Base-by-base conservation (phyloP, 2,329 filamentous ascomycete genomes). In the Arthroderma sp. region DNA sequence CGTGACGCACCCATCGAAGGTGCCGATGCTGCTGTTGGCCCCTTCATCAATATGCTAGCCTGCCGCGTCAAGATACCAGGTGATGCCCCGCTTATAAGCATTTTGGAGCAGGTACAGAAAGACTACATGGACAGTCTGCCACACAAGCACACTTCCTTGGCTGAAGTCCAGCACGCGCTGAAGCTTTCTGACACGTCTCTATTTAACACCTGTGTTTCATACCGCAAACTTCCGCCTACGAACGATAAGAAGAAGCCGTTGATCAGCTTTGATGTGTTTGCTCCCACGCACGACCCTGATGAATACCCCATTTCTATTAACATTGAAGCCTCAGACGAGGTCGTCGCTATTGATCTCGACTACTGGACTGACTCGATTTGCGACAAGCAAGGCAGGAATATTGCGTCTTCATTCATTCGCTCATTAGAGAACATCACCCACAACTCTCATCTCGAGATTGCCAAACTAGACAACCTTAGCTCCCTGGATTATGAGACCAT, bases 201-300 rank as follows among this genome's bases (percentile, higher is more conserved):
- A 9, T 77, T 77, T 65, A 77, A 78, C 56, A 77, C 75, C 9
- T 75, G 74, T 17, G 63, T 78, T 1, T 78, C 76, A 0, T 77
- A 76, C 60, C 70, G 75, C 11, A 73, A 69, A 31, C 67, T 76
- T 1, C 71, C 74, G 0, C 63, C 68, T 0, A 64, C 66, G 13
- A 60, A 64, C 8, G 59, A 62, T 1, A 56, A 58, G 1, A 56
- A 58, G 1, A 66, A 63, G 19, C 56, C 63, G 19, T 62, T 64
- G 2, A 68, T 77, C 0, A 63, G 66, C n/a, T 70, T 76, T 39
- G 61, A 68, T 0, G 73, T 76, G 64, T 61, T 66, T 23, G 65
- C 66, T n/a, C 64, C 66, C 2, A 72, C 73, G 33, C 68, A 77
- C 57, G 76, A 78, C 56, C 76, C 76, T 0, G 76, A 75, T 1